Evolutionary conservation across 306 rosid genomes (phyloP).

Genomic region (Arachis stenosperma): DNA sequence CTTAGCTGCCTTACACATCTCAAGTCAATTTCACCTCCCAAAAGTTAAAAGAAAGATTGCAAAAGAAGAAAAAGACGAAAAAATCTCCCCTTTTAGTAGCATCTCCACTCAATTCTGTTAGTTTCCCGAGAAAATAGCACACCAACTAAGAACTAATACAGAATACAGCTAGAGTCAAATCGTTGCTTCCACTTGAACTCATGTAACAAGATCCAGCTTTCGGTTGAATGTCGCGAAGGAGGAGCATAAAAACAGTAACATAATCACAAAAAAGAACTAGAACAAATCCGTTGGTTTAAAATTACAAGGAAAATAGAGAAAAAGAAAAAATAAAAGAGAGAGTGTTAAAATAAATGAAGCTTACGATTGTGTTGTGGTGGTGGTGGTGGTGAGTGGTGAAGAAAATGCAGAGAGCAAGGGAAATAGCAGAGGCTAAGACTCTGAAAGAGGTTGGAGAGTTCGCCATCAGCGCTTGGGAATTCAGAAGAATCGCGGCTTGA

Average conservation of each 20-base stretch:
- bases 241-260: not conserved
- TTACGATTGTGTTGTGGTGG: slow-evolving; percentile 40
- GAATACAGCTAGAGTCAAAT: slow-evolving; percentile 8
- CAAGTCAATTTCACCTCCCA: not conserved
- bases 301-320: not conserved
- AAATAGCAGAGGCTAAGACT: slow-evolving; percentile 41
- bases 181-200: not conserved
- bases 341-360: slow-evolving; percentile 9
- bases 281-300: not conserved
- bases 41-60: too few species aligned
- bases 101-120: not conserved
- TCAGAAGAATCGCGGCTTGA: too few species aligned
- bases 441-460: slow-evolving; percentile 29
- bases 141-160: too few species aligned
- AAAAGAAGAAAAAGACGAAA: not conserved
- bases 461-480: not conserved
- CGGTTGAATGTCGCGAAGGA: not conserved
- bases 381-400: slow-evolving; percentile 47
- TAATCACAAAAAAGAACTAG: not conserved
- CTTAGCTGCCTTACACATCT: not conserved
- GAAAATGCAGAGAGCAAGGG: slow-evolving; percentile 43
- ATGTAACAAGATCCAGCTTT: slow-evolving; percentile 7
- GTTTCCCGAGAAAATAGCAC: not conserved
- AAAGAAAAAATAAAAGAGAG: not conserved
- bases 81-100: not conserved